Evolutionary conservation across 129 eudicot genomes (phyloP).

Genomic region (Scalesia atractyloides): DNA sequence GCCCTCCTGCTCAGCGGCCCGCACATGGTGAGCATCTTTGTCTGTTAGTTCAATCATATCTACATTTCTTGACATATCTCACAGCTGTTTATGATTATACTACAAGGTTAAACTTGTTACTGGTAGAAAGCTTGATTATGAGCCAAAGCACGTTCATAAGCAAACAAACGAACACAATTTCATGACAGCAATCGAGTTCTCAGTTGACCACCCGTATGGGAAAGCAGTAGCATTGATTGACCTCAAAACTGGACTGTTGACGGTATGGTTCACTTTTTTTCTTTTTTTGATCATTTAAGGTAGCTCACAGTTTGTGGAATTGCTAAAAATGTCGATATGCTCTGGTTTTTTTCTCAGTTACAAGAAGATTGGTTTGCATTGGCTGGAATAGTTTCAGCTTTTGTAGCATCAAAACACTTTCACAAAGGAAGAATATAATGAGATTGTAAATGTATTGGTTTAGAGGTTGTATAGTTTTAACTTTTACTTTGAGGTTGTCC

Average conservation of each 20-base stretch:
- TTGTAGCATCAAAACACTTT: conserved; percentile 53
- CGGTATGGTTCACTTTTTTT: conserved; percentile 43
- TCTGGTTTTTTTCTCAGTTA: conserved; percentile 43
- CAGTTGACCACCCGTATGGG: conserved; percentile 81
- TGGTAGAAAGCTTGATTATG: conserved; percentile 80
- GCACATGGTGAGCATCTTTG: conserved; percentile 46
- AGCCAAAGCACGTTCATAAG: conserved; percentile 57
- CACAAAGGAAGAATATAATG: conserved; percentile 54
- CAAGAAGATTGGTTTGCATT: conserved; percentile 72
- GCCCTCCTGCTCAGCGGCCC: conserved; percentile 69
- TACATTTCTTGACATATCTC: background rate
- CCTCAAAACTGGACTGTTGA: conserved; percentile 56
- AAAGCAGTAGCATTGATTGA: conserved; percentile 76
- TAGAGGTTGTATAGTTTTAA: conserved; percentile 5
- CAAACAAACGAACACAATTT: conserved; percentile 48
- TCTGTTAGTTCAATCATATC: conserved; percentile 9
- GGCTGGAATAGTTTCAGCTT: conserved; percentile 56
- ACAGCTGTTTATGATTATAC: conserved; percentile 2
- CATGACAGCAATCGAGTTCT: conserved; percentile 79
- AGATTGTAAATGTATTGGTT: background rate
- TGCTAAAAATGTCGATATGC: background rate
- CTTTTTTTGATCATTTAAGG: too few relatives aligned
- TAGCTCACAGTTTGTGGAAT: background rate
- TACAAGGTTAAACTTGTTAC: conserved; percentile 63
- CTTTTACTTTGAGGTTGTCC: background rate